phyloP scores from a whole-genome alignment of 495 filamentous ascomycete genomes.

The Diplogelasinospora grovesii region DNA sequence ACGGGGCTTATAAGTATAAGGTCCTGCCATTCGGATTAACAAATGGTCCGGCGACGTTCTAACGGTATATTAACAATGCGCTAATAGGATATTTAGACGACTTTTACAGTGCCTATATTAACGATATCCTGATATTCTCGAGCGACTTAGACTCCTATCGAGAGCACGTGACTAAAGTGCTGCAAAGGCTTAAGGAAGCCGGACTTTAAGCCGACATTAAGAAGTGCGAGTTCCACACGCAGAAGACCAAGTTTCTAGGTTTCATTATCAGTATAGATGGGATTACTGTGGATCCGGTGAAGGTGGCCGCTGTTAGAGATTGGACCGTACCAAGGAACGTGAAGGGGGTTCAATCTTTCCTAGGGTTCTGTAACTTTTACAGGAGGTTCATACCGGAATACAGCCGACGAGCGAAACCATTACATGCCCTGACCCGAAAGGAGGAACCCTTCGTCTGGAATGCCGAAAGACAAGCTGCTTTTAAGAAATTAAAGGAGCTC shows the following conservation, averaged over 20 bases:
- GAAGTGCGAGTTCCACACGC: conserved; percentile 23
- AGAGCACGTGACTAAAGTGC: conserved; percentile 1
- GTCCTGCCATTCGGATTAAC: too few relatives aligned
- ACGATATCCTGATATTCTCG: conserved; percentile 8
- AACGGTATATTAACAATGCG: too few relatives aligned
- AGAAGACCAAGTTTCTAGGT: conserved; percentile 17
- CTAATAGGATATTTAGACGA: too few relatives aligned
- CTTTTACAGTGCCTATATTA: too few relatives aligned
- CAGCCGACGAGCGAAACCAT: neutral
- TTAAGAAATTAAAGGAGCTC: neutral
- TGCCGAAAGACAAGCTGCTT: neutral
- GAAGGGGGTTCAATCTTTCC: conserved; percentile 5
- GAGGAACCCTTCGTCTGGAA: neutral
- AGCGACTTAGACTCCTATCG: neutral
- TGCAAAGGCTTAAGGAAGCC: conserved; percentile 7
- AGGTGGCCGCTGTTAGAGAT: neutral
- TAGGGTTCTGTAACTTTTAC: conserved; percentile 9
- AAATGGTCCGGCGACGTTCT: too few relatives aligned
- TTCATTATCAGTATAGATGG: conserved; percentile 16
- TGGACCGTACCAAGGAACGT: neutral
- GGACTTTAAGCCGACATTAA: conserved; percentile 20
- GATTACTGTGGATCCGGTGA: neutral
- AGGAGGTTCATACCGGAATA: conserved; percentile 4
- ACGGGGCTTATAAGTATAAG: too few relatives aligned
- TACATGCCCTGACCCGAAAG: conserved; percentile 2